These are phyloP conservation scores for Alternaria triticimaculans DNA, from an alignment of 2,329 filamentous ascomycete species.

Conservation along the genomic window DNA sequence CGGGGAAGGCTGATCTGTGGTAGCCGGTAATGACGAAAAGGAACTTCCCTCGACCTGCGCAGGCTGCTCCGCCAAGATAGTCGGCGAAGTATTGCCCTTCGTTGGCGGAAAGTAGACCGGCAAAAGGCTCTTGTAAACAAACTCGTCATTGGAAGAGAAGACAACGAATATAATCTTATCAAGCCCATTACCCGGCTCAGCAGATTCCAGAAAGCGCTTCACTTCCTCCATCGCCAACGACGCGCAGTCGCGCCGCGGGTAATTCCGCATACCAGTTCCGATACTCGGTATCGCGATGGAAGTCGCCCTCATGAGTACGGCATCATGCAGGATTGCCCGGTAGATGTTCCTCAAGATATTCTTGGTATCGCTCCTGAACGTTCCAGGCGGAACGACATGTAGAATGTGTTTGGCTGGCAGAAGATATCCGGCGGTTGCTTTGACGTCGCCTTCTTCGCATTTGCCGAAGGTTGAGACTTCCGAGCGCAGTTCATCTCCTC, in stretches of 20 bases:
- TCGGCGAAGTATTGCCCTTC: conserved; percentile 18
- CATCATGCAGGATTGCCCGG: conserved; percentile 32
- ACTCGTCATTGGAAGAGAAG: conserved; percentile 38
- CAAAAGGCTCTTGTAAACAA: conserved; percentile 40
- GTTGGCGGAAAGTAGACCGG: conserved; percentile 42
- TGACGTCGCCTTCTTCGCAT: conserved; percentile 39
- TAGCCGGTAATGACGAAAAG: neutral
- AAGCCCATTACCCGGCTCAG: conserved; percentile 22
- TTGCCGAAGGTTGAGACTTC: conserved; percentile 30
- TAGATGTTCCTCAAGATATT: conserved; percentile 38
- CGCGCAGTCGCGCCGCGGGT: conserved; percentile 37
- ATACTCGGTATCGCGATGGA: conserved; percentile 44
- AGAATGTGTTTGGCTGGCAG: conserved; percentile 40
- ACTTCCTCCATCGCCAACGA: conserved; percentile 44
- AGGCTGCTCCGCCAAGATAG: neutral
- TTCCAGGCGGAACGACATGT: conserved; percentile 38
- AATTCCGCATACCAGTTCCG: conserved; percentile 40
- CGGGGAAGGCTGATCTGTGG: conserved; percentile 20
- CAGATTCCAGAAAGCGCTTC: conserved; percentile 37
- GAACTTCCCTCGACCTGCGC: neutral
- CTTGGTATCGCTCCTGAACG: conserved; percentile 30
- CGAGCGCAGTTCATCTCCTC: conserved; percentile 31
- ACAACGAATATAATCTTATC: conserved; percentile 43
- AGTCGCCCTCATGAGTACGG: conserved; percentile 31
- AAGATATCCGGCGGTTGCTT: conserved; percentile 31